Evolutionary conservation across 208 protist genomes (phyloP).

Genomic region (Trichomonas vaginalis): DNA sequence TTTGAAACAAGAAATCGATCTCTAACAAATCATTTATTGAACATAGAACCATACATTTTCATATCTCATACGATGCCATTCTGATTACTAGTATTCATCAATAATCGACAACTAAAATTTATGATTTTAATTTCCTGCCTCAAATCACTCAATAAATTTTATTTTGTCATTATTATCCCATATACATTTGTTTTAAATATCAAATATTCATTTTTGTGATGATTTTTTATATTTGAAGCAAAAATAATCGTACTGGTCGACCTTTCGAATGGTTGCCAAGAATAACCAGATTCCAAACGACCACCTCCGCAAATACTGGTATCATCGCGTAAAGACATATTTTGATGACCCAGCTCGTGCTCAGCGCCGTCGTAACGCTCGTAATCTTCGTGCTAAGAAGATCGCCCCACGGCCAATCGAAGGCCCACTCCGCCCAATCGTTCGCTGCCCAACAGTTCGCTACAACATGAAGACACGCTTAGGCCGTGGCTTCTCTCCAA

Average conservation of each 20-base stretch:
- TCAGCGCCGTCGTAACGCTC: constrained; percentile 21
- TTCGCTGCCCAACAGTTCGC: constrained; percentile 42
- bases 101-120: too few relatives aligned
- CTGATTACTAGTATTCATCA: too few relatives aligned
- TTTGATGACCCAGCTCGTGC: constrained; percentile 48
- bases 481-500: constrained; percentile 52
- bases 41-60: too few relatives aligned
- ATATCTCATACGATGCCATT: too few relatives aligned
- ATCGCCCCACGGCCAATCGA: constrained; percentile 48
- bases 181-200: too few relatives aligned
- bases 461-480: constrained; percentile 45
- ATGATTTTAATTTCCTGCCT: too few relatives aligned
- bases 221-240: too few relatives aligned
- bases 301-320: constrained; percentile 48
- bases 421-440: constrained; percentile 45
- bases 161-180: too few relatives aligned
- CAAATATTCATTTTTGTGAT: too few relatives aligned
- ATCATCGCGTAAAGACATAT: constrained; percentile 40
- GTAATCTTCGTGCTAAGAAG: constrained; percentile 28
- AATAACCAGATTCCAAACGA: constrained; percentile 47
- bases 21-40: too few relatives aligned
- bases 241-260: background rate
- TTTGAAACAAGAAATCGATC: too few relatives aligned
- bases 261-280: constrained; percentile 32
- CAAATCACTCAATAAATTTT: too few relatives aligned